Base-by-base conservation (phyloP, 2,329 filamentous ascomycete genomes). In the Colletotrichum theobromicola region DNA sequence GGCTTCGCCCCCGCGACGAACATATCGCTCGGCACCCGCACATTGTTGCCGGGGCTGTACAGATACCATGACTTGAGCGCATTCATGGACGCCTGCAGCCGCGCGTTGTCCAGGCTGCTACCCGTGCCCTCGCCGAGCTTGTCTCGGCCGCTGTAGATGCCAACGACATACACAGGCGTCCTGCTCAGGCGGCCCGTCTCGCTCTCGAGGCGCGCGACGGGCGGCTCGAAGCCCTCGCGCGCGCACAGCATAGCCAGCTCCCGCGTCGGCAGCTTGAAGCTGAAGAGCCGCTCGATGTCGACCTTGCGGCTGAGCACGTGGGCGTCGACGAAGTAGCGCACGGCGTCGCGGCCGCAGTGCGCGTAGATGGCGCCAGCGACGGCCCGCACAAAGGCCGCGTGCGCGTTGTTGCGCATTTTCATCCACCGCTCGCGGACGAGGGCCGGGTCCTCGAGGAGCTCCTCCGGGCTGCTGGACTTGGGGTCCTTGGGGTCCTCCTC, bases 1-100 rank as follows among this genome's bases (percentile, higher is more conserved):
- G 90, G 87, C 79, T 86, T 86, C 57, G 91, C 90, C 61, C 87
- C 89, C 76, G 91, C 87, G 68, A 89, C 87, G 78, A 94, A 88
- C 86, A 90, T 93, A 77, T 94, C 92, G 81, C 93, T 94, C 28
- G 93, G 93, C 75, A 95, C 87, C 72, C 89, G 88, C 64, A 92
- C 90, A 77, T 91, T 85, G 78, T 88, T 85, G 70, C 89, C 88
- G 32, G 97, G 96, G 83, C 93, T 96, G 87, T 99, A 99, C 67
- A 99, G 88, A 84, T 99, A 99, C 97, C 97, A 99, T 7, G 93
- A 90, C 88, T 98, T 98, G 81, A 99, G 88, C 21, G 95, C 93
- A 76, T 94, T 93, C 80, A 97, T 96, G 46, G 94, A 92, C 24
- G 97, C 97, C 83, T 94, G 91, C 77, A 91, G 89, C 77, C 95